Conservation (phyloP, 345 rosid species). For the Erodium maritimum region DNA sequence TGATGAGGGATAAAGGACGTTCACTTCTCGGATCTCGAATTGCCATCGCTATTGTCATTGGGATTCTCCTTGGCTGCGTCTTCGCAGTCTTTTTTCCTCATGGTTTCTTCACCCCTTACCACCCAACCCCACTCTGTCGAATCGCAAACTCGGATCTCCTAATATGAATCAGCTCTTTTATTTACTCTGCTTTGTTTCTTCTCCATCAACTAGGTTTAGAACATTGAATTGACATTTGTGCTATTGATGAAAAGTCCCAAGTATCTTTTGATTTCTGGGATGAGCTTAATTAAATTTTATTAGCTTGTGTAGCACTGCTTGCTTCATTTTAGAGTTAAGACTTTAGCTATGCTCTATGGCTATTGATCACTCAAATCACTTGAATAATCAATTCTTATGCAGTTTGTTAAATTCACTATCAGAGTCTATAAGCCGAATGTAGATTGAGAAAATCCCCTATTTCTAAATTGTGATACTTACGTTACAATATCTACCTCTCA, state of each 20-base stretch:
- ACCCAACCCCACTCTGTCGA: slow-evolving; percentile 18
- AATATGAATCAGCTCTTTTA: slow-evolving; percentile 22
- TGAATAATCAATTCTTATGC: no score
- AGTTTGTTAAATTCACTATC: no score
- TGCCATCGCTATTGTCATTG: slow-evolving; percentile 53
- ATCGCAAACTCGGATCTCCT: slow-evolving; percentile 29
- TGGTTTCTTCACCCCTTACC: slow-evolving; percentile 44
- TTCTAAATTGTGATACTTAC: background rate
- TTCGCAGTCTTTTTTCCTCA: slow-evolving; percentile 55
- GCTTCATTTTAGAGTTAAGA: no score
- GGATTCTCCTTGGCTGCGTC: slow-evolving; percentile 57
- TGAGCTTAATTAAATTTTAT: no score
- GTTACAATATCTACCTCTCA: no score
- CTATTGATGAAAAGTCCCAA: no score
- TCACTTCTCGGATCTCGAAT: slow-evolving; percentile 63
- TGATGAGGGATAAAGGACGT: slow-evolving; percentile 41
- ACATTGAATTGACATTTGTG: no score
- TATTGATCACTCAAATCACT: no score
- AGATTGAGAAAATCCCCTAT: background rate
- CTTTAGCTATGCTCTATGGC: background rate
- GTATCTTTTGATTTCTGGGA: background rate
- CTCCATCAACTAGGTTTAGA: no score
- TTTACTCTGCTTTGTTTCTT: no score
- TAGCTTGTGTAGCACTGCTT: no score
- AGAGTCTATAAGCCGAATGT: no score